Evolutionary conservation across 768 basidiomycete species (phyloP).

Genomic region (Calocybe gangraenosa): DNA sequence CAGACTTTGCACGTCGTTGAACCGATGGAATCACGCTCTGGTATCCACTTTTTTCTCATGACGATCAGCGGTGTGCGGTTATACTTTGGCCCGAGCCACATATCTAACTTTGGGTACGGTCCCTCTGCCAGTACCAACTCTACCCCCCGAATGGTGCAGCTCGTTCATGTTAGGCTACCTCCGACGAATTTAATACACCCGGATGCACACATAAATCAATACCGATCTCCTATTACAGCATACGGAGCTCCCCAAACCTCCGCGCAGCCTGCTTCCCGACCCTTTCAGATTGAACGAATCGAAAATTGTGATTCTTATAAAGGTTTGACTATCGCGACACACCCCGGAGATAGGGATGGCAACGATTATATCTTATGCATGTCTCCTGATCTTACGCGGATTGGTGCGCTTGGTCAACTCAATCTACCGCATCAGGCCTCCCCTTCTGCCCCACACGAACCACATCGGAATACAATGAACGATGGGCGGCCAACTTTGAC

Average conservation of each 20-base stretch:
- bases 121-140: constrained; percentile 23
- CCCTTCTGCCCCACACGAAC: constrained; percentile 21
- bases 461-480: constrained; percentile 32
- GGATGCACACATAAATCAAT: constrained; percentile 56
- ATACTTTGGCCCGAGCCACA: constrained; percentile 65
- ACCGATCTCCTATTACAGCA: constrained; percentile 39
- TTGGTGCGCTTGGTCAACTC: constrained; percentile 67
- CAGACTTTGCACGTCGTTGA: constrained; percentile 67
- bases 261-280: constrained; percentile 43
- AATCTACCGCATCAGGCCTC: constrained; percentile 42
- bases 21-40: constrained; percentile 60
- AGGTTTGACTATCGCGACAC: constrained; percentile 67
- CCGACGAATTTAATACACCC: constrained; percentile 75
- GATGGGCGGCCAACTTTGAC: constrained; percentile 58
- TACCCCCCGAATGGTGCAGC: constrained; percentile 47
- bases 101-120: constrained; percentile 48
- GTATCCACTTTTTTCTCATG: constrained; percentile 75
- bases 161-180: constrained; percentile 77
- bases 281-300: constrained; percentile 55
- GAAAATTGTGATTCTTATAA: constrained; percentile 63
- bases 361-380: constrained; percentile 73
- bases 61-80: constrained; percentile 81
- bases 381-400: constrained; percentile 70
- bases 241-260: constrained; percentile 47
- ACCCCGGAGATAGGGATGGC: constrained; percentile 69